Conservation (phyloP, 1,284 basidiomycete genomes). For the Moniliella sp. region DNA sequence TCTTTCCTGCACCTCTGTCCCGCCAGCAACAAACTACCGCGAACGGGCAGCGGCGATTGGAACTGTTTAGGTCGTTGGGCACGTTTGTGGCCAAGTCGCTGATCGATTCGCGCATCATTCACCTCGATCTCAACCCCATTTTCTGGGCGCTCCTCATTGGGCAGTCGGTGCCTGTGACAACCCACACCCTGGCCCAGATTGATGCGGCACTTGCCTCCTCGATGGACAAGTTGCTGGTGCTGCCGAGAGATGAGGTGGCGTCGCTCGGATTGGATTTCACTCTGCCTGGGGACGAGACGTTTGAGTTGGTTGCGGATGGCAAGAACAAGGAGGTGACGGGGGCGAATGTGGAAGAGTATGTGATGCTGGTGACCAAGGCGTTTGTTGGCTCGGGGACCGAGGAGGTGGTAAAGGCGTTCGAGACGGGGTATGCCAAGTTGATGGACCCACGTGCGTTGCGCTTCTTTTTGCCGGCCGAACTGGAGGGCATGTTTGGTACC, state of each 20-base stretch:
- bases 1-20: conserved; percentile 68
- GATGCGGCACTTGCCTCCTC: conserved; percentile 68
- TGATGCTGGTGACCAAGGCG: conserved; percentile 41
- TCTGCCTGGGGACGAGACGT: conserved; percentile 65
- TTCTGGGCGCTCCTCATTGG: conserved; percentile 73
- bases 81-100: conserved; percentile 95
- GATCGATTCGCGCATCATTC: conserved; percentile 89
- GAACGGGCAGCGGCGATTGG: conserved; percentile 36
- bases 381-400: conserved; percentile 27
- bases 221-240: conserved; percentile 49
- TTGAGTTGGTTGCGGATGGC: conserved; percentile 68
- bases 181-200: conserved; percentile 51
- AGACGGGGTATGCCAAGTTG: conserved; percentile 44
- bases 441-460: conserved; percentile 74
- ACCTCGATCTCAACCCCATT: conserved; percentile 72
- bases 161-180: conserved; percentile 57
- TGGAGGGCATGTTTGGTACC: conserved; percentile 80
- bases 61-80: conserved; percentile 56
- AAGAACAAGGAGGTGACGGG: conserved; percentile 56
- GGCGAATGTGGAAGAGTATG: conserved; percentile 70
- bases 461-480: conserved; percentile 77
- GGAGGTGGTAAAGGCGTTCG: conserved; percentile 29
- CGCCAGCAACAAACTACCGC: conserved; percentile 38
- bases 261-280: conserved; percentile 86
- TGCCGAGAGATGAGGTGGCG: conserved; percentile 47